These are phyloP conservation scores for Amoebophrya sp. DNA, from an alignment of 169 alveolate species.

Conservation along the genomic window DNA sequence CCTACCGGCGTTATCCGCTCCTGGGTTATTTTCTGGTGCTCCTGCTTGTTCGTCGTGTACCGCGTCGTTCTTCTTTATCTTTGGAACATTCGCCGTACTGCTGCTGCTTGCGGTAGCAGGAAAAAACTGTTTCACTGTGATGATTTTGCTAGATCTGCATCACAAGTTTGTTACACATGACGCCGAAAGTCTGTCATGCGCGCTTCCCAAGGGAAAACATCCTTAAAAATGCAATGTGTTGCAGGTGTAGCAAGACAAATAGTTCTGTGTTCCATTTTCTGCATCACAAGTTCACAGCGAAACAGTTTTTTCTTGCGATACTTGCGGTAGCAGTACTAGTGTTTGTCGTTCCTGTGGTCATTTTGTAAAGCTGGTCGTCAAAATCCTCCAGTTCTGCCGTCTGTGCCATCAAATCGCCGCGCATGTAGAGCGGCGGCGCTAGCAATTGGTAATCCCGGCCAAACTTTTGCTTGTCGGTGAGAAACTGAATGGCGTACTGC, in stretches of 20 bases:
- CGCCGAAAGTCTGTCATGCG: too few relatives aligned
- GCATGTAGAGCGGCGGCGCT: constrained; percentile 94
- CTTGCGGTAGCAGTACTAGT: too few relatives aligned
- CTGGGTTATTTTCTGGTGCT: neutral
- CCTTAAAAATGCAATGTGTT: neutral
- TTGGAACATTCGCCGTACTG: too few relatives aligned
- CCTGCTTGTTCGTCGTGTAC: too few relatives aligned
- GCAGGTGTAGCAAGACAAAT: neutral
- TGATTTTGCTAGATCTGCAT: too few relatives aligned
- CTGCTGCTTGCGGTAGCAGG: too few relatives aligned
- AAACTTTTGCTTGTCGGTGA: too few relatives aligned
- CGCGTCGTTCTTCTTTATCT: too few relatives aligned
- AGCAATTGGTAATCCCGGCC: constrained; percentile 84
- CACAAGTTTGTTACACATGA: too few relatives aligned
- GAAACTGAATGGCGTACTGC: constrained; percentile 51
- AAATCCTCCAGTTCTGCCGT: constrained; percentile 93
- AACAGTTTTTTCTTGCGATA: too few relatives aligned
- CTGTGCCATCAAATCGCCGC: constrained; percentile 73
- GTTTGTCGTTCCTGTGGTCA: too few relatives aligned
- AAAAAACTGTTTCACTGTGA: too few relatives aligned
- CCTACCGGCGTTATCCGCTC: constrained; percentile 52
- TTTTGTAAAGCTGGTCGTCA: constrained; percentile 87
- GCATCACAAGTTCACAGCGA: constrained; percentile 20
- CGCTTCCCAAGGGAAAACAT: neutral
- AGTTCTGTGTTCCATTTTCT: neutral